Evolutionary conservation across 257 asterid genomes (phyloP).

Genomic region (Fraxinus anomala): DNA sequence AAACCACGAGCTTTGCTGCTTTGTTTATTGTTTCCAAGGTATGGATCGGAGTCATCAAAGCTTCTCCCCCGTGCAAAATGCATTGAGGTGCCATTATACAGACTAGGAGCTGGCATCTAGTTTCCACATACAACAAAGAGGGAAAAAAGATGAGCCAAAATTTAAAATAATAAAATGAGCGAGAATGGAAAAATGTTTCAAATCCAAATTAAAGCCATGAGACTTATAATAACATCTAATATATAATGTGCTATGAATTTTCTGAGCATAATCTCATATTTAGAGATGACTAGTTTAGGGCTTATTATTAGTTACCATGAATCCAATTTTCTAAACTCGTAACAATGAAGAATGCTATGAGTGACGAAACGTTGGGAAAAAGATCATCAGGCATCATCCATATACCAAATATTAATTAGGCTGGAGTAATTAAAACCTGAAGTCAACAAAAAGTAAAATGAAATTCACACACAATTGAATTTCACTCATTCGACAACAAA

Average conservation of each 20-base stretch:
- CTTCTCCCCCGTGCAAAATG: slow-evolving; percentile 69
- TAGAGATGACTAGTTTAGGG: neutral
- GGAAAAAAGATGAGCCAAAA: neutral
- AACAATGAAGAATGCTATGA: neutral
- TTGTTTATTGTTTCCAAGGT: slow-evolving; percentile 66
- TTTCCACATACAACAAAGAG: neutral
- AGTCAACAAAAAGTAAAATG: neutral
- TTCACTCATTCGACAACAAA: neutral
- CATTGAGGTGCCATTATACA: slow-evolving; percentile 59
- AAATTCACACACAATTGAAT: neutral
- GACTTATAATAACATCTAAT: neutral
- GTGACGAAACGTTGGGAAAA: neutral
- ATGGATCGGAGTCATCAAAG: slow-evolving; percentile 74
- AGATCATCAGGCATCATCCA: neutral
- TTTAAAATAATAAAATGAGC: neutral
- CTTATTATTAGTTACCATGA: neutral
- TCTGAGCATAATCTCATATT: neutral
- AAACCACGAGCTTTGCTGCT: slow-evolving; percentile 57
- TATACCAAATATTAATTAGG: neutral
- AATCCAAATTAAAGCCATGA: neutral
- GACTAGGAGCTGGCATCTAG: slow-evolving; percentile 70
- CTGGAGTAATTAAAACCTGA: neutral
- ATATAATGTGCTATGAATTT: neutral
- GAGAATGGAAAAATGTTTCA: neutral
- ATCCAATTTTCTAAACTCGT: neutral